These are phyloP conservation scores for Desmodesmus armatus DNA, from an alignment of 139 green algal genomes.

Conservation along the genomic window DNA sequence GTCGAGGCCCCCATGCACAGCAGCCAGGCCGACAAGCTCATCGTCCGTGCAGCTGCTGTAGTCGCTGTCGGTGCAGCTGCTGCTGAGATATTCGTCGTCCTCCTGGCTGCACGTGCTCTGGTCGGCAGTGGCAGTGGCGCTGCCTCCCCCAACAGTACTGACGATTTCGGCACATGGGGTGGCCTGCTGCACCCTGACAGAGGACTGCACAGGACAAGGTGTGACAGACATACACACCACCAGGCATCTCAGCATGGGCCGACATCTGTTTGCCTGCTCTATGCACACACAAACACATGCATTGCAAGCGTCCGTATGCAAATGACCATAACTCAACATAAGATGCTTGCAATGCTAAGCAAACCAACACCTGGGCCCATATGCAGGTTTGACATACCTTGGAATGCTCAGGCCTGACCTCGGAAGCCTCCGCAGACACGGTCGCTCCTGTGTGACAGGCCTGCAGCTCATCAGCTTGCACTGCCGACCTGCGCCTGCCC, in stretches of 20 bases:
- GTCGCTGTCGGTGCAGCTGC: not conserved
- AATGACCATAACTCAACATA: not conserved
- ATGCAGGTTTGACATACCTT: not conserved
- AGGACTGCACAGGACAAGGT: not conserved
- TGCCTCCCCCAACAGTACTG: not conserved
- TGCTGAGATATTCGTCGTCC: not conserved
- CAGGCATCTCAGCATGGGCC: no score
- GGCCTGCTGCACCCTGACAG: conserved; percentile 13
- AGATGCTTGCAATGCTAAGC: not conserved
- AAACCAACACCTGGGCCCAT: no score
- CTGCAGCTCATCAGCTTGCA: no score
- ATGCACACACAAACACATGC: no score
- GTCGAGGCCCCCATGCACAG: not conserved
- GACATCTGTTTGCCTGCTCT: no score
- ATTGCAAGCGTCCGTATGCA: no score
- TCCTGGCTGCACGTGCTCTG: no score
- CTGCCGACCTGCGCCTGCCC: not conserved
- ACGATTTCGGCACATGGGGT: not conserved
- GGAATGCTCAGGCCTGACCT: not conserved
- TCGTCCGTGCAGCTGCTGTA: not conserved
- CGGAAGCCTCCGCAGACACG: not conserved
- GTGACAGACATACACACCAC: not conserved
- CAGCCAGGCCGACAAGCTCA: not conserved
- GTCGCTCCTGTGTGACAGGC: no score
- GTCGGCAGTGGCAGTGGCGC: not conserved